phyloP scores from a whole-genome alignment of 2,329 filamentous ascomycete species.

The Hymenoscyphus repandus region DNA sequence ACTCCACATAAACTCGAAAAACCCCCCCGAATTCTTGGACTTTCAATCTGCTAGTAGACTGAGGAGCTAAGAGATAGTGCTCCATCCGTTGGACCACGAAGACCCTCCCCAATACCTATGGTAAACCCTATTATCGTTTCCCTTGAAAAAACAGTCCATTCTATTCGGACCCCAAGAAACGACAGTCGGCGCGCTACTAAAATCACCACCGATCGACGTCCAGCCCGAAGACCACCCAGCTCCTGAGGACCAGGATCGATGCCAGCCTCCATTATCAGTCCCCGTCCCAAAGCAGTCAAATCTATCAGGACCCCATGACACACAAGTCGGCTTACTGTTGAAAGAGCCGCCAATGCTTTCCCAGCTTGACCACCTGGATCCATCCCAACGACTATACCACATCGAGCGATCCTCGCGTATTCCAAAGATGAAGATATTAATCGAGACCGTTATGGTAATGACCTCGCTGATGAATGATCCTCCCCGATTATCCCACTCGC shows the following conservation, averaged over 20 bases:
- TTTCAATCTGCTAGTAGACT: no score
- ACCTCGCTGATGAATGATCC: constrained; percentile 2
- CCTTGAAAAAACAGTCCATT: not conserved
- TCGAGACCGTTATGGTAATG: not conserved
- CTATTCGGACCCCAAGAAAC: not conserved
- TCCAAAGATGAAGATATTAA: constrained; percentile 2
- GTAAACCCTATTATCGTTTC: not conserved
- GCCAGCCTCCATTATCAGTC: not conserved
- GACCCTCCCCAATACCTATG: not conserved
- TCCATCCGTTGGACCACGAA: not conserved
- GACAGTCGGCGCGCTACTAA: not conserved
- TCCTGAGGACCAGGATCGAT: not conserved
- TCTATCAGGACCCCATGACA: constrained; percentile 1
- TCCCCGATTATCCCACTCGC: not conserved
- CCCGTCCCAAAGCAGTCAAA: not conserved
- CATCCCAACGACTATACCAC: constrained; percentile 2
- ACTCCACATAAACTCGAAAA: no score
- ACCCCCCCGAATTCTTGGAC: no score
- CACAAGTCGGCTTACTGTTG: constrained; percentile 1
- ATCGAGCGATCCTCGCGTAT: constrained; percentile 2
- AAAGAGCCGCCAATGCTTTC: not conserved
- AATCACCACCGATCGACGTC: not conserved
- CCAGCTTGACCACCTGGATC: not conserved
- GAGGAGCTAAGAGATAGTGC: not conserved
- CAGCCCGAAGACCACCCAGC: not conserved